These are phyloP conservation scores for Globisporangium cederbergense DNA, from an alignment of 352 stramenopile species.

Conservation along the genomic window DNA sequence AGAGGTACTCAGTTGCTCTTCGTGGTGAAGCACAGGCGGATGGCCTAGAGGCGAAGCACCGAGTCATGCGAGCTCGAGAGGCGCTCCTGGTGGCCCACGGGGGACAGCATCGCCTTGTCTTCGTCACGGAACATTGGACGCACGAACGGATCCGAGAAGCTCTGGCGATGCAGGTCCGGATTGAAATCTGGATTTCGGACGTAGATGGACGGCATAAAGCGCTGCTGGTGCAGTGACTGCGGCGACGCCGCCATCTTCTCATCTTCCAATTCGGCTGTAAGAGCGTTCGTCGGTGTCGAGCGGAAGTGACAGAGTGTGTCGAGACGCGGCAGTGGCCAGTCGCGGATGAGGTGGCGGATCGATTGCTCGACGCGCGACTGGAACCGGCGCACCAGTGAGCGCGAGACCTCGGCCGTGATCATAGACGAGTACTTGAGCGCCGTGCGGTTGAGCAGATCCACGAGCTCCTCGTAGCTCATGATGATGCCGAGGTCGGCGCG, in stretches of 20 bases:
- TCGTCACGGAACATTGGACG: neutral
- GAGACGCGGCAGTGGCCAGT: constrained; percentile 38
- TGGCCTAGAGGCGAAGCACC: constrained; percentile 1
- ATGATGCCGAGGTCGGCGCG: constrained; percentile 55
- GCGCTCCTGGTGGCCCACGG: neutral
- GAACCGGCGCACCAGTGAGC: constrained; percentile 43
- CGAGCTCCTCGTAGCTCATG: constrained; percentile 68
- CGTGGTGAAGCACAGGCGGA: neutral
- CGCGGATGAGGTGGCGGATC: constrained; percentile 43
- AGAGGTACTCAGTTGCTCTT: neutral
- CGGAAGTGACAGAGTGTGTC: constrained; percentile 41
- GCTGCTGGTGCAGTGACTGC: constrained; percentile 10
- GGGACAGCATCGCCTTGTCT: neutral
- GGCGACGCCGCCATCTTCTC: constrained; percentile 15
- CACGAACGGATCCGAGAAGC: constrained; percentile 6
- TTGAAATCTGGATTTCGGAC: neutral
- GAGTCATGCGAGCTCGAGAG: neutral
- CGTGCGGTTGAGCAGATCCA: constrained; percentile 46
- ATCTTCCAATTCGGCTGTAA: constrained; percentile 11
- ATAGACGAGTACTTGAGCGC: constrained; percentile 44
- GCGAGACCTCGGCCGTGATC: constrained; percentile 43
- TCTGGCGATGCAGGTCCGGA: neutral
- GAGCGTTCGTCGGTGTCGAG: constrained; percentile 3
- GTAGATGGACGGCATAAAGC: neutral
- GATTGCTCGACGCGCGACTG: constrained; percentile 50